Conservation (phyloP, 257 asterid genomes). For the Cynanchum wilfordii region DNA sequence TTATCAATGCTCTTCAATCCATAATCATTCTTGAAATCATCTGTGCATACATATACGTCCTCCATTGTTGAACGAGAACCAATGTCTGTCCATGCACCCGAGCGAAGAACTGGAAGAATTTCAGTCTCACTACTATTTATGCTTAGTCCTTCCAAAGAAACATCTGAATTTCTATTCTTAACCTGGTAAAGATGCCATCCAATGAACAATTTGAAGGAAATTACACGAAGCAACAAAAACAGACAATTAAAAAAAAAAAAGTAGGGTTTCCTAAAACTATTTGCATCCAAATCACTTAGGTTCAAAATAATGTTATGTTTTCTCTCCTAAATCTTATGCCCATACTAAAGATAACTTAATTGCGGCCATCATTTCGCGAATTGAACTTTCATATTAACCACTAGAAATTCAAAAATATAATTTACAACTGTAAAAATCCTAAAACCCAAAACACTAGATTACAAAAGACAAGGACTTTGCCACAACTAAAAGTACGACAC, state of each 20-base stretch:
- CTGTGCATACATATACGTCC: conserved; percentile 70
- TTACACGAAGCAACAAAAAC: conserved; percentile 2
- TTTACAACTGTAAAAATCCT: neutral
- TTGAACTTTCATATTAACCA: neutral
- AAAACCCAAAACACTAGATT: neutral
- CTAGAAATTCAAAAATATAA: neutral
- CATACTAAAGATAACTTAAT: neutral
- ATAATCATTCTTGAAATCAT: conserved; percentile 51
- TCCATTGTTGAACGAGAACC: conserved; percentile 88
- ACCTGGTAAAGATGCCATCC: conserved; percentile 43
- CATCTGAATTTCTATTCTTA: conserved; percentile 32
- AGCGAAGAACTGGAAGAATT: conserved; percentile 63
- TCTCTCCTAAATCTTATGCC: neutral
- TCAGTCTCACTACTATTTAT: conserved; percentile 36
- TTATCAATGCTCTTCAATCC: conserved; percentile 32
- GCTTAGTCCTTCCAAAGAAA: conserved; percentile 34
- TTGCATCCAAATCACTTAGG: neutral
- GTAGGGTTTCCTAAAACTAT: neutral
- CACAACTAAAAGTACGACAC: neutral
- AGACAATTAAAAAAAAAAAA: neutral
- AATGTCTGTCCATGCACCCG: conserved; percentile 86
- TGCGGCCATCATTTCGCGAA: neutral
- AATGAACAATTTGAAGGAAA: conserved; percentile 9
- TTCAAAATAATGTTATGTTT: neutral
- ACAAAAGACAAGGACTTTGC: neutral